These are phyloP conservation scores for Debaryomyces singareniensis DNA, from an alignment of 1,139 yeast genomes.

Conservation along the genomic window DNA sequence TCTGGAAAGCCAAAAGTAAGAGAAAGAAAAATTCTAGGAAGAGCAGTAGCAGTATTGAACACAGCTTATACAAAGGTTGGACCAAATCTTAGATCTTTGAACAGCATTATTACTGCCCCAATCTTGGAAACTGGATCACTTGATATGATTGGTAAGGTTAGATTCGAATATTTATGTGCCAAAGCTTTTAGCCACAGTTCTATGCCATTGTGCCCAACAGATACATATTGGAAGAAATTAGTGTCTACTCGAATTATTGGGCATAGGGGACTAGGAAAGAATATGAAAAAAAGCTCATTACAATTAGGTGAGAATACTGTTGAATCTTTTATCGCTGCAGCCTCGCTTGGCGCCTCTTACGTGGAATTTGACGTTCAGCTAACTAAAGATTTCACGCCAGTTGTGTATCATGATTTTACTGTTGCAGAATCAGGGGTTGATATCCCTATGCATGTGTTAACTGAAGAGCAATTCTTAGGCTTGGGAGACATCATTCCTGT, in stretches of 20 bases:
- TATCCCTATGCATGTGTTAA: slow-evolving; percentile 90
- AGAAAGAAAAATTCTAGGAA: slow-evolving; percentile 56
- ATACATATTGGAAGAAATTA: slow-evolving; percentile 88
- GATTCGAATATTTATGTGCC: slow-evolving; percentile 69
- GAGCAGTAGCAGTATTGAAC: slow-evolving; percentile 76
- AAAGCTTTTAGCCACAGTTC: slow-evolving; percentile 70
- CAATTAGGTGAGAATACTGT: slow-evolving; percentile 96
- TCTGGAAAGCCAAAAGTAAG: slow-evolving; percentile 7
- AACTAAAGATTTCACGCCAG: slow-evolving; percentile 91
- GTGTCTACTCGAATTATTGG: slow-evolving; percentile 92
- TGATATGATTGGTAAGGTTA: slow-evolving; percentile 70
- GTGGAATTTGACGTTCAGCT: slow-evolving; percentile 97
- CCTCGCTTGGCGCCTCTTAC: slow-evolving; percentile 85
- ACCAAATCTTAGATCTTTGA: slow-evolving; percentile 58
- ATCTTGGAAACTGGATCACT: slow-evolving; percentile 66
- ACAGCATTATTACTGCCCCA: slow-evolving; percentile 68
- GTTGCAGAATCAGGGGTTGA: slow-evolving; percentile 97
- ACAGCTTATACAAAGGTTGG: slow-evolving; percentile 68
- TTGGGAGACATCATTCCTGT: slow-evolving; percentile 33
- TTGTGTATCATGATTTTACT: slow-evolving; percentile 88
- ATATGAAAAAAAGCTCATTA: slow-evolving; percentile 63
- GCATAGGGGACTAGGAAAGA: slow-evolving; percentile 93
- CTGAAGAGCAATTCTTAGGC: slow-evolving; percentile 81
- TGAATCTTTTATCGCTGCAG: slow-evolving; percentile 94
- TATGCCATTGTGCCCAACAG: slow-evolving; percentile 62